Evolutionary conservation across 2,329 filamentous ascomycete species (phyloP).

Genomic region (Celoporthe dispersa): DNA sequence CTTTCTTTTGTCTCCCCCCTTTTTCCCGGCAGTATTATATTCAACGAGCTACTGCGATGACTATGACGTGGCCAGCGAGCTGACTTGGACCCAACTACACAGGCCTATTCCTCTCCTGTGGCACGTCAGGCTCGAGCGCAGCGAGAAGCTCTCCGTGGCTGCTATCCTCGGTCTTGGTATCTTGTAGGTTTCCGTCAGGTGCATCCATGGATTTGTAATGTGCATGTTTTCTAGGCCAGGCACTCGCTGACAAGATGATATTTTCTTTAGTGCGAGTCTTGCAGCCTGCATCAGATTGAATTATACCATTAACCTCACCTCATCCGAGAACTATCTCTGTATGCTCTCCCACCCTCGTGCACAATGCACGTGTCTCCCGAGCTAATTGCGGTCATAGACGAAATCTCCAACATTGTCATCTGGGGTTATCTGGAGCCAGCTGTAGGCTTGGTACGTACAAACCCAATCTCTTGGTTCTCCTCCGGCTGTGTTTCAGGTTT

Average conservation of each 20-base stretch:
- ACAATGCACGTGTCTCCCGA: neutral
- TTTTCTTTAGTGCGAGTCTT: constrained; percentile 17
- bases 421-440: constrained; percentile 29
- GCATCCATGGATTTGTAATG: neutral
- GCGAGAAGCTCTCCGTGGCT: constrained; percentile 27
- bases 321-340: constrained; percentile 24
- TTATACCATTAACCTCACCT: constrained; percentile 26
- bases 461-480: neutral
- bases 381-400: constrained; percentile 5
- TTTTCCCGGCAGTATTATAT: neutral
- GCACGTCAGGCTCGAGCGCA: constrained; percentile 27
- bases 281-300: constrained; percentile 28
- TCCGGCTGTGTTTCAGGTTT: neutral
- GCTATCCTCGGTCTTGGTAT: constrained; percentile 28
- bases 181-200: constrained; percentile 14
- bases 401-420: constrained; percentile 25
- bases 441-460: constrained; percentile 18
- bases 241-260: neutral
- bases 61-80: neutral
- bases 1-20: neutral
- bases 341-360: neutral
- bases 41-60: neutral
- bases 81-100: neutral
- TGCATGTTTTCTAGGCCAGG: neutral
- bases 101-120: constrained; percentile 27